Percentiles rank a stretch among this genome's conserved stretches.
Evolutionary conservation across 257 asterid species (phyloP).

Genomic region (Fraxinus anomala): DNA sequence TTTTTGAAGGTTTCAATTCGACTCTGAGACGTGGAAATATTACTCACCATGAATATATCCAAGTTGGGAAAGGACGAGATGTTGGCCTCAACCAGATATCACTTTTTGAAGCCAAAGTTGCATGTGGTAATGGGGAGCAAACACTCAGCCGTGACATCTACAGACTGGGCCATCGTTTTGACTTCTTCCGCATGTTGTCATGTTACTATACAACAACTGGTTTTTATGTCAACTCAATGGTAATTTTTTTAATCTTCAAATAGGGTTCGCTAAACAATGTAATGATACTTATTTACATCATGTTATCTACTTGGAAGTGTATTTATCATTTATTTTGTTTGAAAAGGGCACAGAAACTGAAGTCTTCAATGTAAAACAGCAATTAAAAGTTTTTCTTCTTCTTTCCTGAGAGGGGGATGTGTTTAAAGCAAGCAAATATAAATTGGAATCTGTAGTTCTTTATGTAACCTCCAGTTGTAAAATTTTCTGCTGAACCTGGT

Average conservation of each 20-base stretch:
- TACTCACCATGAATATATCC: constrained; percentile 93
- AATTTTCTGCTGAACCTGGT: background rate
- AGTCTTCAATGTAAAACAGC: no score
- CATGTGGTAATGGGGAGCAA: constrained; percentile 98
- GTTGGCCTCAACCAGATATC: constrained; percentile 97
- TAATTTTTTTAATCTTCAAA: constrained; percentile 31
- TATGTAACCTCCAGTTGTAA: no score
- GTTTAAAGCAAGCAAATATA: no score
- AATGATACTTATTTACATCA: no score
- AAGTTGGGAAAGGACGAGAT: constrained; percentile 95
- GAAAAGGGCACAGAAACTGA: background rate
- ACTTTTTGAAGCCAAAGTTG: constrained; percentile 95
- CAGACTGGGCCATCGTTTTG: constrained; percentile 95
- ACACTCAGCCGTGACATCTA: constrained; percentile 89
- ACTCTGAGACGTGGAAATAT: constrained; percentile 85
- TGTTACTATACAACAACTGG: constrained; percentile 82
- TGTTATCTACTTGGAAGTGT: background rate
- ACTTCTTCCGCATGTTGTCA: constrained; percentile 95
- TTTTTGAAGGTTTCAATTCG: constrained; percentile 76
- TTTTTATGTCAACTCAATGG: constrained; percentile 92
- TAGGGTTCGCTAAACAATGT: no score
- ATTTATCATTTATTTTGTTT: background rate
- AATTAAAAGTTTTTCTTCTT: no score
- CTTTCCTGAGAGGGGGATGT: no score
- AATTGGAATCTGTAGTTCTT: no score